Conservation (phyloP, 257 asterid genomes). For the Euphrasia confusa region DNA sequence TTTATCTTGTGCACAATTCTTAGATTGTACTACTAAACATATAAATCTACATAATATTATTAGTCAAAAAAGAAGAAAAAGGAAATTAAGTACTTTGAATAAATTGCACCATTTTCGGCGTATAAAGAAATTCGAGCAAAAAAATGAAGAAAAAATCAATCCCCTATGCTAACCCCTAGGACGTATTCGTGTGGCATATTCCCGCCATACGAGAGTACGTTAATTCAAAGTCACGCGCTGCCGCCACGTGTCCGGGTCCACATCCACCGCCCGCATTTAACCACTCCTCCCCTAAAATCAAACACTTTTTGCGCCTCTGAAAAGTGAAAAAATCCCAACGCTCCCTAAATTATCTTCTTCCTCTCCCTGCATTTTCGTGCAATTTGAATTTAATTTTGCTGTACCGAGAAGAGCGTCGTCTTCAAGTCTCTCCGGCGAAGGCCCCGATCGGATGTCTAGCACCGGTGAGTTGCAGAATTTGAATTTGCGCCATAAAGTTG, state of each 20-base stretch:
- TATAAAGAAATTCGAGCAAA: no score
- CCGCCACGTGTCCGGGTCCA: slow-evolving; percentile 35
- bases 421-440: slow-evolving; percentile 22
- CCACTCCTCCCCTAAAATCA: slow-evolving; percentile 20
- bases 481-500: background rate
- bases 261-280: slow-evolving; percentile 23
- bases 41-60: no score
- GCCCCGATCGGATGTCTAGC: slow-evolving; percentile 30
- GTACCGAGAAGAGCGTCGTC: background rate
- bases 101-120: no score
- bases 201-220: slow-evolving; percentile 43
- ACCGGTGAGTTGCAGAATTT: slow-evolving; percentile 29
- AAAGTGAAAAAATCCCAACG: background rate
- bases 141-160: no score
- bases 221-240: slow-evolving; percentile 7
- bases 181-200: slow-evolving; percentile 21
- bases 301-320: slow-evolving; percentile 8
- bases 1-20: no score
- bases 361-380: background rate
- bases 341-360: background rate
- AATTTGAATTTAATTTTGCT: background rate
- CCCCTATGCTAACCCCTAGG: no score
- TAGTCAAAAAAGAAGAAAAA: no score
- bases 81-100: no score
- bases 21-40: no score